Percentiles rank a stretch among this genome's conserved stretches.
Evolutionary conservation across 2,329 filamentous ascomycete species (phyloP).

Genomic region (Dissoconium aciculare): DNA sequence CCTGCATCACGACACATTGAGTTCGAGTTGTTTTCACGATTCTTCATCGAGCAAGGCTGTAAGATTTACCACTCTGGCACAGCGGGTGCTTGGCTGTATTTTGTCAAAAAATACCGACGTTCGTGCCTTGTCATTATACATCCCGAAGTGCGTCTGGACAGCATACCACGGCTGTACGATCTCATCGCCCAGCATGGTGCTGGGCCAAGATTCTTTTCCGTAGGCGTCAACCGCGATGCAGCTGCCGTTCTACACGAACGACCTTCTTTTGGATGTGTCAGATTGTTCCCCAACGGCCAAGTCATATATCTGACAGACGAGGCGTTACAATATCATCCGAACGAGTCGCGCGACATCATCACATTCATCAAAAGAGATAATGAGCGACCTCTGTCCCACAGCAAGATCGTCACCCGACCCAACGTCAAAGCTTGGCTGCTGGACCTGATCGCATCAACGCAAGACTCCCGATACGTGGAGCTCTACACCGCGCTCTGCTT

Average conservation of each 20-base stretch:
- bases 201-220: conserved; percentile 19
- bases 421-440: conserved; percentile 18
- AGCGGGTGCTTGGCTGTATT: conserved; percentile 17
- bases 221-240: conserved; percentile 19
- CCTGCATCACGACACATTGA: conserved; percentile 11
- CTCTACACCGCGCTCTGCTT: conserved; percentile 15
- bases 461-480: conserved; percentile 7
- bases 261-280: conserved; percentile 12
- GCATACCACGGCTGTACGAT: conserved; percentile 22
- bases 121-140: conserved; percentile 17
- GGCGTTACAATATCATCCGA: conserved; percentile 26
- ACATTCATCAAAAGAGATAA: no score
- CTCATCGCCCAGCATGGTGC: conserved; percentile 17
- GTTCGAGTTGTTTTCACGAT: conserved; percentile 10
- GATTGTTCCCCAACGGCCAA: conserved; percentile 26
- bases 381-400: no score
- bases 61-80: conserved; percentile 16
- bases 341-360: conserved; percentile 24
- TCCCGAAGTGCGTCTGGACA: conserved; percentile 22
- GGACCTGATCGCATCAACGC: conserved; percentile 7
- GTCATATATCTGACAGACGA: conserved; percentile 32
- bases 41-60: conserved; percentile 11
- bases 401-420: conserved; percentile 20
- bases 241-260: conserved; percentile 8
- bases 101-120: conserved; percentile 6